Percentiles rank a stretch among this genome's conserved stretches.
Conservation (phyloP, 1,284 basidiomycete genomes). For the Apiotrichum laibachii region DNA sequence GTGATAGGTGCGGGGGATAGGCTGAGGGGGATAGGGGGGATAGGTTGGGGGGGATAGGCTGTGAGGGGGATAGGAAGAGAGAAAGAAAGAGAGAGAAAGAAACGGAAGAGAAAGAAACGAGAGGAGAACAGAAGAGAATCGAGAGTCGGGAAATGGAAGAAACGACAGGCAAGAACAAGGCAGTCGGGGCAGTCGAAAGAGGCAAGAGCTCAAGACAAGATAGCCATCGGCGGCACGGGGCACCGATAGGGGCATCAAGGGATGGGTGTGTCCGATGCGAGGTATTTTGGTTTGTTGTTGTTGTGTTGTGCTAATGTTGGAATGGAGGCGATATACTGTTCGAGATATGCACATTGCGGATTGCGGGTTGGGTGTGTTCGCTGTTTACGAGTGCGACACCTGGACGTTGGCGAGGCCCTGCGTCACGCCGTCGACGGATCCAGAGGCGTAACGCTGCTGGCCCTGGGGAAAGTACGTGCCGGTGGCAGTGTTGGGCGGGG, state of each 20-base stretch:
- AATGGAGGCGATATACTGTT: constrained; percentile 3
- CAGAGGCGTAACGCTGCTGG: constrained; percentile 20
- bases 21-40: neutral
- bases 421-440: constrained; percentile 32
- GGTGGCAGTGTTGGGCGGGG: constrained; percentile 35
- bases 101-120: neutral
- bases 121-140: neutral
- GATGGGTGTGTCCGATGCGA: constrained; percentile 15
- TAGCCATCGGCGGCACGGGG: no score
- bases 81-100: neutral
- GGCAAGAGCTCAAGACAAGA: no score
- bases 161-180: neutral
- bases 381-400: constrained; percentile 26
- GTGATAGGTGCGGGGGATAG: neutral
- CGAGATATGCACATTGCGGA: neutral
- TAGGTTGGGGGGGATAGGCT: neutral
- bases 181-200: neutral
- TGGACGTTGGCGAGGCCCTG: constrained; percentile 35
- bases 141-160: neutral
- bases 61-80: neutral
- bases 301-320: neutral
- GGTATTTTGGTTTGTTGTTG: constrained; percentile 4
- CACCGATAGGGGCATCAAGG: neutral
- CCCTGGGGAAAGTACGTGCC: constrained; percentile 34
- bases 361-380: neutral